Base-by-base conservation (phyloP, 164 flowering plant genomes). In the Tinospora cordifolia region DNA sequence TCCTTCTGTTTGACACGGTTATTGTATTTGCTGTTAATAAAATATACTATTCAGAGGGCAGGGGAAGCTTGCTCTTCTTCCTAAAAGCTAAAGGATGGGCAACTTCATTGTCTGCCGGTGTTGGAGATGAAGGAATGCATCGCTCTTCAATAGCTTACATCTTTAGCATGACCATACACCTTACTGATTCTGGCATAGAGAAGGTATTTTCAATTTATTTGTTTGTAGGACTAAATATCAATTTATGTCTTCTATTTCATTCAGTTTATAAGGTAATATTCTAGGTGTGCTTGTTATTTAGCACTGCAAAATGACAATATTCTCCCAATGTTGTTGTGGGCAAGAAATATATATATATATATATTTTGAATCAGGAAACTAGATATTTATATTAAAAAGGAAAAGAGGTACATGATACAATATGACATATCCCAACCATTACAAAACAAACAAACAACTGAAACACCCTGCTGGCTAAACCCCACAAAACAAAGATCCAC, bases 61-160 rank as follows among this genome's bases (percentile, higher is more conserved):
- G 78, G 66, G 98, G 99, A 74, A 95, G 99, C 80, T 81, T 95
- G 84, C 89, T 71, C 82, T 84, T 69, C 72, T 85, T 87, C 83
- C 83, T 95, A 36, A 95, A 92, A 76, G 81, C 84, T 73, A 87
- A 74, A 81, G 99, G 99, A 67, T 95, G 90, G 96, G 87, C 83
- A 70, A 86, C 92, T 71, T 95, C 99, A 21, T 79, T 95, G 69
- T 90, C 96, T 70, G 99, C 99, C 79, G 99, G 97, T 76, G 97
- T 95, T 73, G 90, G 96, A 51, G 93, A 90, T 80, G 99, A 87
- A 67, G 99, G 99, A 72, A 76, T 90, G 85, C 70, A 85, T 17
- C 86, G 91, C 60, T 90, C 98, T 51, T 89, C 96, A 34, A 22
- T 92, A 64, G 93, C 91, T 30, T 95, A 89, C 75, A 75, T 90